Evolutionary conservation across 2,329 filamentous ascomycete genomes (phyloP), one percentile per base, ranked within the genome.

Genomic region (Aspergillus oerlinghausenensis): DNA sequence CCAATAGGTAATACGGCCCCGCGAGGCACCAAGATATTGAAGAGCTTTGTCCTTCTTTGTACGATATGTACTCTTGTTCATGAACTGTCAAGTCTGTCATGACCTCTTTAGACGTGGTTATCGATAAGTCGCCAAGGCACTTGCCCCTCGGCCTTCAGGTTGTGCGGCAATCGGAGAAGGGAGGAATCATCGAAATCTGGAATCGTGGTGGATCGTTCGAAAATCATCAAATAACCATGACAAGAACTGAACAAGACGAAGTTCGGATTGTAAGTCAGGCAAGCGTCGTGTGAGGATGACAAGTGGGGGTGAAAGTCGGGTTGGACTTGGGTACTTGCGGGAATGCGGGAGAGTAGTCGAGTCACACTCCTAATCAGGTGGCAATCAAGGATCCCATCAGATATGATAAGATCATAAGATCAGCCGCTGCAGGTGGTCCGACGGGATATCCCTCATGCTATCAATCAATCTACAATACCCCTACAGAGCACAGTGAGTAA

Each of bases 381-480:
- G 43, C 43, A 47, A 54, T 54, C 54, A 53, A 53, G 50, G 49
- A 50, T 52, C 17, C 8, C 59, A 65, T 65, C 62, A 61, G 63
- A 65, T 63, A 65, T 65, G 62, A 65, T 66, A 65, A 66, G 61
- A 64, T 65, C 58, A 58, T 48, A 55, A 60, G 60, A 52, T 48
- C 48, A 50, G 40, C n/a, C 4, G n/a, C 43, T 14, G 32, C 32
- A 17, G 19, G 11, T 19, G 21, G 42, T 23, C 21, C 21, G 42
- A 25, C 32, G 4, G 32, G 14, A 35, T 35, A 17, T 29, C 28
- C 28, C 28, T 11, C 28, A 29, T 11, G 4, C 28, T 29, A 29
- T 11, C 10, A 29, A 11, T 10, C 28, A 29, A 29, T 29, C 28
- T 29, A 11, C 10, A 29, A 11, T 29, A 29, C 28, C 28, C 29